Base-by-base conservation (phyloP, 148 eudicot genomes). In the Vaccinium myrtillus region DNA sequence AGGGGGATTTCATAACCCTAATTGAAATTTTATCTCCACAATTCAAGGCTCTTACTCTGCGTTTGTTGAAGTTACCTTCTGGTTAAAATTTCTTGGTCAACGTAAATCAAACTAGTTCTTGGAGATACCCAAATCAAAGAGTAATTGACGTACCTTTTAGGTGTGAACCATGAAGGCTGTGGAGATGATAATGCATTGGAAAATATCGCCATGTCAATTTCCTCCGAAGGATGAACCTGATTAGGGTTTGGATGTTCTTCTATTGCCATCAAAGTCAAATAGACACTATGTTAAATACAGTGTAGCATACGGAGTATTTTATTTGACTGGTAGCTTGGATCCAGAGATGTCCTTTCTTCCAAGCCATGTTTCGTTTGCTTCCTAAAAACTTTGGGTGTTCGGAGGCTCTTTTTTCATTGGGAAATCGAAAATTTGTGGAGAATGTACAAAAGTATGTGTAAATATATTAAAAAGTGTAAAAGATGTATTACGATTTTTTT, bases 81-180 rank as follows among this genome's bases (percentile, higher is more conserved):
- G 65, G 36, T 39, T 54, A 61, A 53, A 74, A 19, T 54, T 23
- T 36, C 30, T 32, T 15, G 43, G 19, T n/a, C 61, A 74, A 82
- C 39, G 48, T 73, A 83, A 6, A 53, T 51, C 53, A 83, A 69
- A 23, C n/a, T 15, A 69, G 5, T 18, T 13, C 1, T 6, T 43
- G 3, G 4, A 69, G 7, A 69, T 4, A 53, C 48, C 14, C 6
- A 82, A 32, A 21, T 49, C 78, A 82, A 78, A 63, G 32, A 18
- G 18, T 25, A 54, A 79, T n/a, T 84, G 19, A 21, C 18, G 30
- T 58, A 95, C 98, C 96, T 95, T 89, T 83, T 87, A 21, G 98
- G 95, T 58, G 94, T 92, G 87, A 93, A 92, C 98, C 98, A 95
- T 19, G 98, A 90, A 80, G 95, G 94, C 0, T 88, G 87, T 43